Percentiles rank a stretch among this genome's conserved stretches.
Conservation (phyloP, 768 basidiomycete species). For the Hygrocybe punicea region DNA sequence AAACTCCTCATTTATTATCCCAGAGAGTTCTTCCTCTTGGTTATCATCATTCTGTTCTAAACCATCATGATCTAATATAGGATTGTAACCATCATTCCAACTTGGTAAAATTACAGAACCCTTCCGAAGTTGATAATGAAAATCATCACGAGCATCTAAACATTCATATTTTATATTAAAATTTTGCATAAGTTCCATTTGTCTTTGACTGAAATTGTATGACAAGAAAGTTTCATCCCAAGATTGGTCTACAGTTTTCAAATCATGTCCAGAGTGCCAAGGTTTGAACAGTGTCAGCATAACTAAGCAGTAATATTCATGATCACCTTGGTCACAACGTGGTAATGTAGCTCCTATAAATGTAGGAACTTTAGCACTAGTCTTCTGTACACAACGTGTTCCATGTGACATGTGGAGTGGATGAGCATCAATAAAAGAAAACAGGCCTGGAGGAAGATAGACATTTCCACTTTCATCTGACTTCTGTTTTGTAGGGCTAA, state of each 20-base stretch:
- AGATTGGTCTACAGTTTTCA: conserved; percentile 14
- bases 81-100: no score
- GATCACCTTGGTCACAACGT: conserved; percentile 28
- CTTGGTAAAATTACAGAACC: no score
- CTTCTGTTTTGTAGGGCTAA: neutral
- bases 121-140: neutral
- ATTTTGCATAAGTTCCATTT: conserved; percentile 24
- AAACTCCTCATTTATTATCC: neutral
- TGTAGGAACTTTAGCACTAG: conserved; percentile 19
- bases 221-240: conserved; percentile 28
- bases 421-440: conserved; percentile 8
- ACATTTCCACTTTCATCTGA: conserved; percentile 14
- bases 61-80: no score
- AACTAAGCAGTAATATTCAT: conserved; percentile 29
- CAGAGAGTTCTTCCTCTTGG: neutral
- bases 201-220: conserved; percentile 12
- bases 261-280: conserved; percentile 27
- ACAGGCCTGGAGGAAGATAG: conserved; percentile 28
- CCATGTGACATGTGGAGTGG: conserved; percentile 2
- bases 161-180: conserved; percentile 38
- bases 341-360: conserved; percentile 32
- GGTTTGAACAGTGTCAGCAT: conserved; percentile 34
- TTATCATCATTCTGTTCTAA: no score
- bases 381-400: neutral
- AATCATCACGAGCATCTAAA: conserved; percentile 23